phyloP scores from a whole-genome alignment of 2,329 filamentous ascomycete species.

The Sporothrix mexicana region DNA sequence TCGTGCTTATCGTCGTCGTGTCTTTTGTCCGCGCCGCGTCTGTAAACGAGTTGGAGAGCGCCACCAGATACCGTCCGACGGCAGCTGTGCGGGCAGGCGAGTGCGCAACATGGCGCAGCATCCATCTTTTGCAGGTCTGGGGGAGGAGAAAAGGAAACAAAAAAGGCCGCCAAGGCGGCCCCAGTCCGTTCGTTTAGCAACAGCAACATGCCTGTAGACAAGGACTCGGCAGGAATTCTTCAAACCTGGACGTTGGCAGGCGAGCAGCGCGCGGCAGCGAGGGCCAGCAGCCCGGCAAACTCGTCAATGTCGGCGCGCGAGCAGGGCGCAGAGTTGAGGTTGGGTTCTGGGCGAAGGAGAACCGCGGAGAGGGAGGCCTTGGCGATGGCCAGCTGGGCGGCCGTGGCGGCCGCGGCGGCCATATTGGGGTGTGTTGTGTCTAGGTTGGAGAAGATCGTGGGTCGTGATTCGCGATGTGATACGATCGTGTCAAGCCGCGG shows the following conservation, averaged over 20 bases:
- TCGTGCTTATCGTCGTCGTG: conserved; percentile 38
- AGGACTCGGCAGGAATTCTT: conserved; percentile 32
- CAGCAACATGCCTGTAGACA: not conserved
- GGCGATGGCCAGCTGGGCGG: conserved; percentile 75
- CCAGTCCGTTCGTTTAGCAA: conserved; percentile 6
- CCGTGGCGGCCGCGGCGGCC: conserved; percentile 56
- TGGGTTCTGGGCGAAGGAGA: conserved; percentile 75
- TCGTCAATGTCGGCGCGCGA: conserved; percentile 71
- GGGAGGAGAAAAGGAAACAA: conserved; percentile 35
- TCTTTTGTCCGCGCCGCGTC: not conserved
- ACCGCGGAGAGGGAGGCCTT: conserved; percentile 78
- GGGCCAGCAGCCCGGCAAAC: conserved; percentile 70
- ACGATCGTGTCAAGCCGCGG: not conserved
- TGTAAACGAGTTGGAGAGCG: conserved; percentile 66
- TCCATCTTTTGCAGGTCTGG: conserved; percentile 90
- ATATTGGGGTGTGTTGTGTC: not conserved
- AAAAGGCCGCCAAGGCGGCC: conserved; percentile 24
- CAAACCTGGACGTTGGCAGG: conserved; percentile 88
- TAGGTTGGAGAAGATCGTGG: not conserved
- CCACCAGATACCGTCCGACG: conserved; percentile 76
- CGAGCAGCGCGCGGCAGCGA: conserved; percentile 73
- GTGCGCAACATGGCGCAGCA: conserved; percentile 71
- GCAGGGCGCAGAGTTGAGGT: conserved; percentile 55
- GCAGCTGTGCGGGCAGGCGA: conserved; percentile 70
- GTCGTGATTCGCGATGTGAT: conserved; percentile 4